Base-by-base conservation (phyloP, 768 basidiomycete genomes). In the Russula earlei region DNA sequence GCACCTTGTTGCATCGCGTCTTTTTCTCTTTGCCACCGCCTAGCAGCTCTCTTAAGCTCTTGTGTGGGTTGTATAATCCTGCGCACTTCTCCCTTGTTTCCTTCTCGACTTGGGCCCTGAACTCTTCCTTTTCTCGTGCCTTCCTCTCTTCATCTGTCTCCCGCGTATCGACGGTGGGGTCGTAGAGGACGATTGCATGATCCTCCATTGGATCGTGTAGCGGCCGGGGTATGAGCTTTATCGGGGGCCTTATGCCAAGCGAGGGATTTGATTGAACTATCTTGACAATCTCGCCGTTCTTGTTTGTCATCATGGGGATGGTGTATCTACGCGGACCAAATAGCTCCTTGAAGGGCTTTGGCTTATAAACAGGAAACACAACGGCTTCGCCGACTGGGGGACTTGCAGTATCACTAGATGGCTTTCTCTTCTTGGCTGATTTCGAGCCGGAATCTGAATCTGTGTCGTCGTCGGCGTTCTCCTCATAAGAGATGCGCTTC, bases 201-300 rank as follows among this genome's bases (percentile, higher is more conserved):
- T 98, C 93, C 48, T 88, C 83, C 89, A 99, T 94, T 1, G 94
- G 96, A 67, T 99, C 92, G 64, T 94, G 87, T n/a, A 97, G 73
- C 5, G 96, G 96, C 20, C 94, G 78, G 17, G 96, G 96, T 47
- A 87, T 79, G 56, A 96, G 71, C 62, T 81, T 87, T 0, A 85
- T 77, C 54, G 81, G 84, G 0, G 90, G 86, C 12, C 93, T 82
- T 52, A 89, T 84, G 25, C 96, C 96, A 5, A 99, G 81, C 11
- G 92, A 83, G 2, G 77, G 75, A 63, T 88, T 82, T 0, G 88
- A 81, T 5, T 80, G 72, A 4, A 77, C 60, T 10, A 81, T 75
- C 2, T 72, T 65, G 3, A 93, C 72, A 12, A 77, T 58, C 38
- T 81, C 75, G 2, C 91, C 90, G 49, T 82, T 78, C 68, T 83